Percentiles rank a stretch among this genome's conserved stretches.
Conservation (phyloP, 2,329 filamentous ascomycete species). For the Trichoderma hamatum region DNA sequence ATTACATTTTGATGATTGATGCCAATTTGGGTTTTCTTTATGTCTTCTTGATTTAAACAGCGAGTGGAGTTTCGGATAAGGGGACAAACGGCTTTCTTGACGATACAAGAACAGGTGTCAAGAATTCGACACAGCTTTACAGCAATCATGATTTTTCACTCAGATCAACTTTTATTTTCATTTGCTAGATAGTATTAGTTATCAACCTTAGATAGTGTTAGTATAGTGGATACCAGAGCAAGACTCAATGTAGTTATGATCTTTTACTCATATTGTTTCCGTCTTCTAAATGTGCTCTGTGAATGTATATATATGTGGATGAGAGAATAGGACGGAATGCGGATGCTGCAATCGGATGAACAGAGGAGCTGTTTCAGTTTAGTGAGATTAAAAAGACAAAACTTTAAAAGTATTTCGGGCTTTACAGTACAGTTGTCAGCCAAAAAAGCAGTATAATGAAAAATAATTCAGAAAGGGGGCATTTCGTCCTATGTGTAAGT, state of each 20-base stretch:
- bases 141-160: neutral
- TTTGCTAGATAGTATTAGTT: neutral
- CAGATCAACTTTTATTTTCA: neutral
- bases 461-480: neutral
- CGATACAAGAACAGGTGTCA: neutral
- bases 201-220: neutral
- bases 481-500: neutral
- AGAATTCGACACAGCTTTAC: neutral
- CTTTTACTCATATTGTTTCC: neutral
- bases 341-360: neutral
- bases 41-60: neutral
- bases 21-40: neutral
- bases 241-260: constrained; percentile 1
- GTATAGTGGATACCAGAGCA: constrained; percentile 24
- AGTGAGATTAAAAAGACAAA: neutral
- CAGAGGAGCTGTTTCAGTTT: neutral
- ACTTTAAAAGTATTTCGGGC: neutral
- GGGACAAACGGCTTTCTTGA: constrained; percentile 8
- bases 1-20: constrained; percentile 18
- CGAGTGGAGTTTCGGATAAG: constrained; percentile 20
- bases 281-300: neutral
- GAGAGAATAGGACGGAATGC: neutral
- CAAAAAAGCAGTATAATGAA: neutral
- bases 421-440: neutral
- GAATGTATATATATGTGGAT: neutral